Base-by-base conservation (phyloP, 2,329 filamentous ascomycete species). In the Pseudogymnoascus sp. region DNA sequence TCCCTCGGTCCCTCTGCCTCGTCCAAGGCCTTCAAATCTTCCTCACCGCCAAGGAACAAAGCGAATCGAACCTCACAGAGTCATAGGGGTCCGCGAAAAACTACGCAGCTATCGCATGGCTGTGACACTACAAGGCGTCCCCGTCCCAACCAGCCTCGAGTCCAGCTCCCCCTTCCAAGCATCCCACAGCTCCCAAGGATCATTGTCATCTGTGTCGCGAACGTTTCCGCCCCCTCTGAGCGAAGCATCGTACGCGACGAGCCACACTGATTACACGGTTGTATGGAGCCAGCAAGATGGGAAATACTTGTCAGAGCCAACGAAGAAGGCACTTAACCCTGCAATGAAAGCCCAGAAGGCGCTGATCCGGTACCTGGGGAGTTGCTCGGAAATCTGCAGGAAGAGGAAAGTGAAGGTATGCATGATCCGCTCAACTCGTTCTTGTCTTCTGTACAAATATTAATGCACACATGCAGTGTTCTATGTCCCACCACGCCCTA, bases 301-400 rank as follows among this genome's bases (percentile, higher is more conserved):
- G 16, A 68, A 68, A n/a, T 62, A 48, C 25, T 65, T 73, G 4
- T 67, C 65, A 48, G 62, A 65, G 14, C 67, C 68, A 14, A 63
- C 4, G 3, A 69, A 72, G 57, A 72, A 63, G 21, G 62, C 23
- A 16, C 65, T 74, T 3, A 25, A 8, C 10, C 68, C 70, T 16
- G 60, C 54, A 19, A 62, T 63, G 7, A 72, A 66, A 45, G 70
- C 69, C 6, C 70, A 72, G 65, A 69, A 71, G 37, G 72, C 71
- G 14, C 67, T 74, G 19, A 64, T 73, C 14, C 69, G 72, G 16
- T 65, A 65, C 37, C 62, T 74, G 51, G 69, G 66, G 21, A 68
- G 70, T 19, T 74, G 72, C 60, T 19, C 31, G 57, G 57, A 8
- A 36, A 31, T 41, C 23, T 63, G 62, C 14, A 31, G 62, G 21